Base-by-base conservation (phyloP, 805 yeast species). In the Candida patagonica region DNA sequence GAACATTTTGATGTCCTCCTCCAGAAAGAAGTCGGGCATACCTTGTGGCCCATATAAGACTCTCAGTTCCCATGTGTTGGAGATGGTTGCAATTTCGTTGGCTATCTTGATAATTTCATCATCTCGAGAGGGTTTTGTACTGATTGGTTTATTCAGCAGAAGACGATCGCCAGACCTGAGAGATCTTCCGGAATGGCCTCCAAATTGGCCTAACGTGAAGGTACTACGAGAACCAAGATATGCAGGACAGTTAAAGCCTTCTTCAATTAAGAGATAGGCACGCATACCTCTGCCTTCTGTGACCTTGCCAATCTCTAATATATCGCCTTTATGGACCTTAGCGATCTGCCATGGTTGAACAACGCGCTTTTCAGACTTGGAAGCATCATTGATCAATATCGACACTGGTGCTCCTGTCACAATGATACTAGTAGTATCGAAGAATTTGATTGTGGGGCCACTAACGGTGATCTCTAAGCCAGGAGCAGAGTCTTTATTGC, bases 21-120 rank as follows among this genome's bases (percentile, higher is more conserved):
- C 60, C 40, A 74, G 73, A 70, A 92, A 92, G 63, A 88, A 86
- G 60, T 89, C 98, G 15, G 97, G 97, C 3, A 95, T 76, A 1
- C 97, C 97, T 61, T 89, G 97, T 20, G 98, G 98, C 40, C 98
- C 98, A 60, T 94, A 80, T 7, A 95, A 85, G 35, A 87, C 96
- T 53, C 88, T 95, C 47, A 89, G 88, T 35, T 66, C 65, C 97
- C 97, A 89, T 10, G 32, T 25, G n/a, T 25, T n/a, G 27, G 27
- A 10, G 10, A n/a, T 25, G 27, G 27, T 10, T 25, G n/a, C n/a
- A n/a, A 10, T 10, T 10, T 10, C 27, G n/a, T 25, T 25, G n/a
- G 27, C 12, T n/a, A 25, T 10, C n/a, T 25, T 10, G n/a, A 10
- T 10, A n/a, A 25, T 25, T 25, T 10, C n/a, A 10, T 25, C 27